Evolutionary conservation across 2,329 filamentous ascomycete species (phyloP), one percentile per base, ranked within the genome.

Genomic region (Sordariomycetes sp.): DNA sequence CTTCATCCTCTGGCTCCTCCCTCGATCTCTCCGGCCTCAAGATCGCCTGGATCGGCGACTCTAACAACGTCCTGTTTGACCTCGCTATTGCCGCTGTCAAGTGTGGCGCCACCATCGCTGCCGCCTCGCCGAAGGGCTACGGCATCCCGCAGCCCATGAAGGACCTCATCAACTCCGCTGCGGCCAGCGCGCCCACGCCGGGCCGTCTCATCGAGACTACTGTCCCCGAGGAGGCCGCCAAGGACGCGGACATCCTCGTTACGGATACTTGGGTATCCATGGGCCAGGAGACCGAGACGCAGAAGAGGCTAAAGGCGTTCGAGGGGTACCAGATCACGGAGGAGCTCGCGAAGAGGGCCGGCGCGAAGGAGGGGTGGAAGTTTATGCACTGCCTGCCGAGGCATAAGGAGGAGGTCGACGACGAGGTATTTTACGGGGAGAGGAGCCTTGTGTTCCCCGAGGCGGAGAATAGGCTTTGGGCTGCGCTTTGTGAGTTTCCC

Each of bases 211-310:
- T 74, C 5, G 88, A 96, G 72, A 95, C 90, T 0, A 87, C 79
- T 24, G 76, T 88, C 1, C 94, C 93, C 0, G 89, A 94, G 69
- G 89, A 96, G 67, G 94, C 81, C 5, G 85, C 97, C 68, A 89
- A 89, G 75, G 77, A 86, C 62, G 93, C 94, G 3, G 88, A 99
- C 69, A 81, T 97, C 57, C 77, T 99, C 59, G 91, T 97, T 24
- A 99, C 94, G 1, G 94, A 99, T 68, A 99, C 94, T 1, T 99
- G 94, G 94, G 83, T 99, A 35, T 96, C 90, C 1, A 99, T 99
- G 94, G 94, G 94, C 53, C 93, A 97, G 73, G 94, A 99, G 72
- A 83, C 83, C 59, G 94, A 99, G 72, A 79, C 85, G 46, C 79
- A 85, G 64, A 87, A 88, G 77, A 80, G 90, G 55, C 70, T 97